Evolutionary conservation across 768 basidiomycete genomes (phyloP).

Genomic region (Russula sp.): DNA sequence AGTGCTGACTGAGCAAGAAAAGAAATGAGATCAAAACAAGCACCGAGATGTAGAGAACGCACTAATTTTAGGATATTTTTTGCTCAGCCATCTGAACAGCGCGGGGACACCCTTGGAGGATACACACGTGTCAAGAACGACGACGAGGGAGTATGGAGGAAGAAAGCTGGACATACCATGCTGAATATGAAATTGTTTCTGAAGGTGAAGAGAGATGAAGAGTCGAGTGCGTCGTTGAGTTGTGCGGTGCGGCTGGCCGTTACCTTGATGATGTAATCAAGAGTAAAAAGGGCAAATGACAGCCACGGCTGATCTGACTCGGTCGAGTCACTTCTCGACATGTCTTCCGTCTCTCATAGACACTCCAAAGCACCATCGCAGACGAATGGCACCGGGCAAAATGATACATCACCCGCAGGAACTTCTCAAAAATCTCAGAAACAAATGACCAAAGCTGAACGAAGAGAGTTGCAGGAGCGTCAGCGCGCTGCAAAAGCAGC

Average conservation of each 20-base stretch:
- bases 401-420: conserved; percentile 6
- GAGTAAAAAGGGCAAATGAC: neutral
- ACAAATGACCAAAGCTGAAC: conserved; percentile 39
- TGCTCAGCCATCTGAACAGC: conserved; percentile 96
- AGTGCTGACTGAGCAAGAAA: conserved; percentile 51
- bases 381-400: conserved; percentile 8
- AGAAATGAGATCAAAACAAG: conserved; percentile 3
- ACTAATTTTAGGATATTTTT: conserved; percentile 98
- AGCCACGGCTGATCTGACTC: neutral
- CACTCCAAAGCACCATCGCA: conserved; percentile 13
- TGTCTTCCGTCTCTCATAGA: conserved; percentile 6
- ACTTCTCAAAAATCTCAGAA: conserved; percentile 31
- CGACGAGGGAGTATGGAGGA: neutral
- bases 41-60: conserved; percentile 34
- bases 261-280: conserved; percentile 5
- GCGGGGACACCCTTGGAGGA: conserved; percentile 86
- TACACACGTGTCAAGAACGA: neutral
- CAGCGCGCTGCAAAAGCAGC: conserved; percentile 31
- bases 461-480: conserved; percentile 31
- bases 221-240: neutral
- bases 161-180: conserved; percentile 13
- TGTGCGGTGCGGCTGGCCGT: too few species aligned
- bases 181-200: neutral
- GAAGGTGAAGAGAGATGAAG: neutral
- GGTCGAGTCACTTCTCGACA: neutral